phyloP scores from a whole-genome alignment of 805 yeast genomes.

The Candida stauntonica region DNA sequence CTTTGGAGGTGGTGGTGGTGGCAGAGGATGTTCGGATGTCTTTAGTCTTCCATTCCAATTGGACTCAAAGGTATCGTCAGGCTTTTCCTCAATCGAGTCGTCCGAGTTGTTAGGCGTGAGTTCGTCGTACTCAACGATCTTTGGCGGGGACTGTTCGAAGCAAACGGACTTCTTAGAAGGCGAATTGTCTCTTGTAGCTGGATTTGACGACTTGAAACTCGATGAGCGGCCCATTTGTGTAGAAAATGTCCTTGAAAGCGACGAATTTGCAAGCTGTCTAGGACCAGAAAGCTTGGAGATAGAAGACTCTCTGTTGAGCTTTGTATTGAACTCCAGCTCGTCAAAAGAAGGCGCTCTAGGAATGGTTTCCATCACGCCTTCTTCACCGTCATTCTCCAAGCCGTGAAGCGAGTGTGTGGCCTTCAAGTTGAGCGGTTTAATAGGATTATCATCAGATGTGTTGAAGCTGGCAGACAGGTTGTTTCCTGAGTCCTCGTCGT shows the following conservation, averaged over 20 bases:
- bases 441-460: constrained; percentile 20
- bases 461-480: constrained; percentile 15
- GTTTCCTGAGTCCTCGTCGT: constrained; percentile 5
- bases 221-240: constrained; percentile 15
- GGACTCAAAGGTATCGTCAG: constrained; percentile 19
- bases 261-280: constrained; percentile 23
- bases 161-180: constrained; percentile 36
- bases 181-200: constrained; percentile 24
- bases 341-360: constrained; percentile 28
- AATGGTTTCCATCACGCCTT: constrained; percentile 21
- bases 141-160: constrained; percentile 37
- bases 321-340: constrained; percentile 32
- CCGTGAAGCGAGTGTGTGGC: constrained; percentile 7
- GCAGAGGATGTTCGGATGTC: constrained; percentile 30
- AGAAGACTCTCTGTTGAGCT: constrained; percentile 26
- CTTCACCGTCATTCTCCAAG: too few species aligned
- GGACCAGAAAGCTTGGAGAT: constrained; percentile 29
- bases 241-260: constrained; percentile 20
- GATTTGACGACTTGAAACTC: constrained; percentile 11
- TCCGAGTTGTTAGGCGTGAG: constrained; percentile 25
- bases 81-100: constrained; percentile 16
- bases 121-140: constrained; percentile 32
- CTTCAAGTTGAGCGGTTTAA: constrained; percentile 27
- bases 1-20: constrained; percentile 35
- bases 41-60: constrained; percentile 26